A percentile compares a stretch with the other conserved stretches of the same genome.
Conservation (phyloP, 345 rosid species). For the Eucalyptus marginata region DNA sequence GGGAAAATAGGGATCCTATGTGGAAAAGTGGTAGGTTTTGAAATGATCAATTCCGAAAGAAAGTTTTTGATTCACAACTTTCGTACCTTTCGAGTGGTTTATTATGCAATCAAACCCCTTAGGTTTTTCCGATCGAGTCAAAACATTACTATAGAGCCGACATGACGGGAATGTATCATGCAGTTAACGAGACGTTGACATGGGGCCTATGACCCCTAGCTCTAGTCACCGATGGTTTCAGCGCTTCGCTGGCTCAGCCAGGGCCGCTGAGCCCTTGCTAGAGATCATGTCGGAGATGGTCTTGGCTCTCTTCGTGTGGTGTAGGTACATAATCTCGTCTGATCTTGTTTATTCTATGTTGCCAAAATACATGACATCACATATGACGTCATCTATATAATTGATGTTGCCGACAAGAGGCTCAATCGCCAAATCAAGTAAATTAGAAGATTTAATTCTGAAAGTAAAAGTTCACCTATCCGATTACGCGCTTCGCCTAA, state of each 20-base stretch:
- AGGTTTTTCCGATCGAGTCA: neutral
- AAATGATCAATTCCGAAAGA: neutral
- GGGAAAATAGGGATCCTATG: neutral
- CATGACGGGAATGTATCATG: neutral
- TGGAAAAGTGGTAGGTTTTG: neutral
- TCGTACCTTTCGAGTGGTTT: neutral
- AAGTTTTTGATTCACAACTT: neutral
- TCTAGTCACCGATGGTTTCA: neutral
- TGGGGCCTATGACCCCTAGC: neutral
- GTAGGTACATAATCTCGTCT: neutral
- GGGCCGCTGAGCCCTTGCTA: neutral
- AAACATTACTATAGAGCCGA: neutral
- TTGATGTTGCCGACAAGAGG: neutral
- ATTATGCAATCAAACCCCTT: neutral
- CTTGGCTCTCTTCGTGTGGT: neutral
- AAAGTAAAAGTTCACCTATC: neutral
- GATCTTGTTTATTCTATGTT: neutral
- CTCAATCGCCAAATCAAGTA: neutral
- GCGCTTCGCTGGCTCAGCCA: neutral
- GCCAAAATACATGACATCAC: neutral
- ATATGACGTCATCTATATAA: neutral
- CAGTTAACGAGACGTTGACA: neutral
- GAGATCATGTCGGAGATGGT: neutral
- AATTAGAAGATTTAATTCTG: neutral
- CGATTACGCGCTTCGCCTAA: neutral